Evolutionary conservation across 2,329 filamentous ascomycete species (phyloP).

Genomic region (Alternaria infectoria): DNA sequence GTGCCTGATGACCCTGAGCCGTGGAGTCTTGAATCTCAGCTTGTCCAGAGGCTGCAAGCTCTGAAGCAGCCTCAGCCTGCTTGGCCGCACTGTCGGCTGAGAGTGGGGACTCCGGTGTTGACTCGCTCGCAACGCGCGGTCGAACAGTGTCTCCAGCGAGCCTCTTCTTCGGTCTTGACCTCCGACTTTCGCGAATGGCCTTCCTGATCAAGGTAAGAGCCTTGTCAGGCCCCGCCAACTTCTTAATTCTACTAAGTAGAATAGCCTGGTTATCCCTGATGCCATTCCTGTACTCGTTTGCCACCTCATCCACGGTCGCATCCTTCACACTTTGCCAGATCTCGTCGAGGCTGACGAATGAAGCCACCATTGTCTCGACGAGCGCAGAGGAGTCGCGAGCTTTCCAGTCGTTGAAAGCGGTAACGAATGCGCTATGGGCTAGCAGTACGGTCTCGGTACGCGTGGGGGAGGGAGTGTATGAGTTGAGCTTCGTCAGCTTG

Average conservation of each 20-base stretch:
- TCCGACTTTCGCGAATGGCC: slow-evolving; percentile 74
- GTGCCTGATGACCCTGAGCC: slow-evolving; percentile 44
- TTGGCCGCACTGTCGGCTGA: slow-evolving; percentile 46
- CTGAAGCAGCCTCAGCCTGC: slow-evolving; percentile 40
- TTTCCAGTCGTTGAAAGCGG: slow-evolving; percentile 84
- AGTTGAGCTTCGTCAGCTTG: slow-evolving; percentile 69
- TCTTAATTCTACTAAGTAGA: slow-evolving; percentile 79
- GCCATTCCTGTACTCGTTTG: slow-evolving; percentile 77
- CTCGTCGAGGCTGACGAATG: slow-evolving; percentile 82
- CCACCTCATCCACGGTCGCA: slow-evolving; percentile 73
- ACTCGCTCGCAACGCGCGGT: slow-evolving; percentile 67
- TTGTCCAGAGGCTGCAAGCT: slow-evolving; percentile 33
- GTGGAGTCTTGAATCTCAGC: slow-evolving; percentile 13
- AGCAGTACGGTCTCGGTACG: slow-evolving; percentile 69
- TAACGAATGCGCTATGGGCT: slow-evolving; percentile 75
- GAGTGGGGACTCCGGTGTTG: slow-evolving; percentile 33
- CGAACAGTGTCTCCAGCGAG: slow-evolving; percentile 70
- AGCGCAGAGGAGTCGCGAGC: slow-evolving; percentile 78
- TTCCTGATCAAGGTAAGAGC: slow-evolving; percentile 76
- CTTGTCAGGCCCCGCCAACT: slow-evolving; percentile 72
- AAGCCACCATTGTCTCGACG: slow-evolving; percentile 83
- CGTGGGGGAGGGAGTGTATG: slow-evolving; percentile 68
- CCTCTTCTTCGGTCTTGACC: slow-evolving; percentile 68
- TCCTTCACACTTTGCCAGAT: slow-evolving; percentile 86
- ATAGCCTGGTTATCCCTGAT: slow-evolving; percentile 83